Percentiles rank a stretch among this genome's conserved stretches.
phyloP scores from a whole-genome alignment of 805 yeast genomes.

The Middelhovenomyces tepae region DNA sequence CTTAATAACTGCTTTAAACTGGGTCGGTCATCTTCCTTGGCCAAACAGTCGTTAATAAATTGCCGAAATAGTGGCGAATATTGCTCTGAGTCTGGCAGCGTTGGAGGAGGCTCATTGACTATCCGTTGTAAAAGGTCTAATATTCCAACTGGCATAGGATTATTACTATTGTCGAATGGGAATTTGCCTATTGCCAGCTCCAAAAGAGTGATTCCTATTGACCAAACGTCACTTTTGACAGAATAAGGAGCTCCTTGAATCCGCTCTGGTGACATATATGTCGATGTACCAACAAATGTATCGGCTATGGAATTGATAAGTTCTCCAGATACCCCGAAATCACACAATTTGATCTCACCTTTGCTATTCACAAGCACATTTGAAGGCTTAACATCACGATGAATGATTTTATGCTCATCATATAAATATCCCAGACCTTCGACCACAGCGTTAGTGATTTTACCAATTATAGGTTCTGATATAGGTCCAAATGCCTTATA shows the following conservation, averaged over 20 bases:
- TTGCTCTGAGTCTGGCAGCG: constrained; percentile 37
- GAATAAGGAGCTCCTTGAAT: constrained; percentile 92
- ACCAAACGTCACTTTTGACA: constrained; percentile 97
- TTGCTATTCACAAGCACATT: constrained; percentile 79
- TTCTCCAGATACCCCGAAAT: constrained; percentile 93
- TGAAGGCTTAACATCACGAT: constrained; percentile 92
- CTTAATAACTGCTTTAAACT: constrained; percentile 61
- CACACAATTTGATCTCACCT: constrained; percentile 88
- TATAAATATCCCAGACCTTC: constrained; percentile 78
- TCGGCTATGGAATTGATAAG: constrained; percentile 90
- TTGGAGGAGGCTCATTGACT: constrained; percentile 88
- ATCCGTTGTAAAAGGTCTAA: constrained; percentile 85
- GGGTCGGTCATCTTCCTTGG: constrained; percentile 64
- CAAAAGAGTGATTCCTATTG: constrained; percentile 80
- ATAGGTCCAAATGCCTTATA: constrained; percentile 52
- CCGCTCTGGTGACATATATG: constrained; percentile 96
- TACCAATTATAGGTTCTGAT: constrained; percentile 60
- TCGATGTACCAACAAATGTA: constrained; percentile 96
- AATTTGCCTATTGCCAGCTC: constrained; percentile 81
- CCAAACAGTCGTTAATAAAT: constrained; percentile 67
- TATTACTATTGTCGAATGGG: constrained; percentile 42
- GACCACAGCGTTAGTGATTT: constrained; percentile 66
- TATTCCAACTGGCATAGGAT: constrained; percentile 71
- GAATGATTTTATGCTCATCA: constrained; percentile 78
- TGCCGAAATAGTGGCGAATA: constrained; percentile 46